These are phyloP conservation scores for Penicillium sp. DNA, from an alignment of 2,329 filamentous ascomycete species.

Conservation along the genomic window DNA sequence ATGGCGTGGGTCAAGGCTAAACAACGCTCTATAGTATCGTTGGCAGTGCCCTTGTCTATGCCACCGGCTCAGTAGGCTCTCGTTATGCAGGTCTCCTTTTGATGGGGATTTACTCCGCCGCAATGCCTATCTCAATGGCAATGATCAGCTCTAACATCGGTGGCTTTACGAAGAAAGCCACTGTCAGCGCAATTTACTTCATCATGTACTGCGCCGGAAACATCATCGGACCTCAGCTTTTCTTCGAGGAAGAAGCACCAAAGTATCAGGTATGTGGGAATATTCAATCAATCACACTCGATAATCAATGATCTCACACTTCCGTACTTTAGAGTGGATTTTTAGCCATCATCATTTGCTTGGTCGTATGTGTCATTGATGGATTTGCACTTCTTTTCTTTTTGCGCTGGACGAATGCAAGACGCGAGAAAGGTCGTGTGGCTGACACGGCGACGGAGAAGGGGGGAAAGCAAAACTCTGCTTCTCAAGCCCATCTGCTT, in stretches of 20 bases:
- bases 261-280: slow-evolving; percentile 18
- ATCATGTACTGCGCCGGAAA: slow-evolving; percentile 47
- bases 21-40: slow-evolving; percentile 13
- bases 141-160: slow-evolving; percentile 50
- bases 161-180: slow-evolving; percentile 53
- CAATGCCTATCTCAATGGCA: slow-evolving; percentile 41
- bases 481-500: neutral
- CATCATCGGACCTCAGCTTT: slow-evolving; percentile 49
- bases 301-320: too few species aligned
- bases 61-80: slow-evolving; percentile 15
- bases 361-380: slow-evolving; percentile 14
- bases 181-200: slow-evolving; percentile 47
- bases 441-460: neutral
- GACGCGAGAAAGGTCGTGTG: slow-evolving; percentile 3
- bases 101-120: slow-evolving; percentile 38
- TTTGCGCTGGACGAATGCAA: slow-evolving; percentile 16
- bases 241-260: slow-evolving; percentile 44
- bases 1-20: too few species aligned
- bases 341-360: slow-evolving; percentile 19
- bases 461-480: neutral
- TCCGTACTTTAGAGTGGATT: slow-evolving; percentile 15
- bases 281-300: too few species aligned
- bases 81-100: slow-evolving; percentile 24
- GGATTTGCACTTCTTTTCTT: slow-evolving; percentile 13
- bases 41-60: slow-evolving; percentile 25